Evolutionary conservation across 352 stramenopile species (phyloP).

Genomic region (Pythium coloratum): DNA sequence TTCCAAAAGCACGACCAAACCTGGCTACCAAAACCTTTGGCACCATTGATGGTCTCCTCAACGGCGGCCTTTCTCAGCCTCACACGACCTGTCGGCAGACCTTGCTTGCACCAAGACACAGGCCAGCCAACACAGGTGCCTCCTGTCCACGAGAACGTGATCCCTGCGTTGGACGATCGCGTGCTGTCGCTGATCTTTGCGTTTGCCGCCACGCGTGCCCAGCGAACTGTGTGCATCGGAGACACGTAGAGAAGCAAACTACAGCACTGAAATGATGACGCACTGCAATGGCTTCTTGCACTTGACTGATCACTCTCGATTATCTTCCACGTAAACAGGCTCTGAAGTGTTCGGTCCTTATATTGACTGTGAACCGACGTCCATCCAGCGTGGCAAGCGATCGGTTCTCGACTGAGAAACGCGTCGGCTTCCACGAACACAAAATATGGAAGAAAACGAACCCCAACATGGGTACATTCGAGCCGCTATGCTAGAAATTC

Average conservation of each 20-base stretch:
- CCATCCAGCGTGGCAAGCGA: not conserved
- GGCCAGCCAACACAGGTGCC: not conserved
- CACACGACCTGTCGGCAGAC: not conserved
- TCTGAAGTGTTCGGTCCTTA: not conserved
- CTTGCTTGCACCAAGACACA: not conserved
- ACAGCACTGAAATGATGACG: not conserved
- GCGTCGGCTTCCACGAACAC: not conserved
- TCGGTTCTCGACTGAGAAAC: not conserved
- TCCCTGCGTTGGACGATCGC: not conserved
- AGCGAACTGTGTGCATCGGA: not conserved
- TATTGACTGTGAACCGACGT: too few species aligned
- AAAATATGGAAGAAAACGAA: conserved; percentile 4
- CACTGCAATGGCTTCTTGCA: not conserved
- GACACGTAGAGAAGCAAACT: not conserved
- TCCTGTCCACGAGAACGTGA: not conserved
- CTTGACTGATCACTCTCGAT: not conserved
- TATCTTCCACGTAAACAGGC: not conserved
- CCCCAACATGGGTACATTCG: not conserved
- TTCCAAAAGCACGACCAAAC: conserved; percentile 11
- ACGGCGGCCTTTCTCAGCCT: conserved; percentile 17
- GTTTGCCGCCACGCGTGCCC: conserved; percentile 8
- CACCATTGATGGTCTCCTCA: not conserved
- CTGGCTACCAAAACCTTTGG: not conserved
- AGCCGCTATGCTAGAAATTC: not conserved
- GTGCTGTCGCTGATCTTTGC: conserved; percentile 5